Percentiles rank a stretch among this genome's conserved stretches.
Conservation (phyloP, 1,284 basidiomycete genomes). For the Schizopora paradoxa region DNA sequence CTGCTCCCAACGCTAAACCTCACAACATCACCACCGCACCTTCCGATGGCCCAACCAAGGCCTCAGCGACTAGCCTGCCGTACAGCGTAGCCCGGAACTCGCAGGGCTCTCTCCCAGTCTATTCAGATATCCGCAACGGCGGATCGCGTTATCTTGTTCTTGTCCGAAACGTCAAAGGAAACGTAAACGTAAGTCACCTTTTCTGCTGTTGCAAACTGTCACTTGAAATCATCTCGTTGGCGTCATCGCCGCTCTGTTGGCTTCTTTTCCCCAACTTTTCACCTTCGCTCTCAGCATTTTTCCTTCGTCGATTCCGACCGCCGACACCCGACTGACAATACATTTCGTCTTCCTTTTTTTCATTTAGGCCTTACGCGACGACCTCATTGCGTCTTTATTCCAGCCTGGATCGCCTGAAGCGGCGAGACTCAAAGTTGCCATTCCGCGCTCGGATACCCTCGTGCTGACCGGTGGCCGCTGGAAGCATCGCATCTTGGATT, state of each 20-base stretch:
- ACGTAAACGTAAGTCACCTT: slow-evolving; percentile 33
- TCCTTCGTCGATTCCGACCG: slow-evolving; percentile 5
- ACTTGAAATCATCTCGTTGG: not conserved
- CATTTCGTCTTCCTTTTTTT: not conserved
- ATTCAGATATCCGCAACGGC: slow-evolving; percentile 63
- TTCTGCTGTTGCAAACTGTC: slow-evolving; percentile 3
- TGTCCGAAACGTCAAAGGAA: slow-evolving; percentile 45
- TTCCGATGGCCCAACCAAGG: slow-evolving; percentile 12
- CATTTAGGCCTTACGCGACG: slow-evolving; percentile 15
- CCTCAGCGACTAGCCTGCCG: too few species aligned
- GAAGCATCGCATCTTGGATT: slow-evolving; percentile 16
- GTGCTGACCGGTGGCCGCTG: slow-evolving; percentile 18
- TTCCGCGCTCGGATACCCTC: slow-evolving; percentile 16
- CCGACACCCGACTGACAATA: not conserved
- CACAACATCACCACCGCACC: not conserved
- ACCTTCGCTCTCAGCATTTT: not conserved
- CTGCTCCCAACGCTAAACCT: slow-evolving; percentile 1
- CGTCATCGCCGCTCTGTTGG: not conserved
- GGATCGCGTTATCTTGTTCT: slow-evolving; percentile 48
- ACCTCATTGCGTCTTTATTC: slow-evolving; percentile 19
- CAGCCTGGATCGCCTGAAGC: slow-evolving; percentile 15
- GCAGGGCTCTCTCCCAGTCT: slow-evolving; percentile 62
- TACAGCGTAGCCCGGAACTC: slow-evolving; percentile 63
- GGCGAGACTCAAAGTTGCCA: slow-evolving; percentile 12
- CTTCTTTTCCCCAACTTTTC: slow-evolving; percentile 2